Conservation (phyloP, 345 rosid genomes). For the Nasturtium officinale region DNA sequence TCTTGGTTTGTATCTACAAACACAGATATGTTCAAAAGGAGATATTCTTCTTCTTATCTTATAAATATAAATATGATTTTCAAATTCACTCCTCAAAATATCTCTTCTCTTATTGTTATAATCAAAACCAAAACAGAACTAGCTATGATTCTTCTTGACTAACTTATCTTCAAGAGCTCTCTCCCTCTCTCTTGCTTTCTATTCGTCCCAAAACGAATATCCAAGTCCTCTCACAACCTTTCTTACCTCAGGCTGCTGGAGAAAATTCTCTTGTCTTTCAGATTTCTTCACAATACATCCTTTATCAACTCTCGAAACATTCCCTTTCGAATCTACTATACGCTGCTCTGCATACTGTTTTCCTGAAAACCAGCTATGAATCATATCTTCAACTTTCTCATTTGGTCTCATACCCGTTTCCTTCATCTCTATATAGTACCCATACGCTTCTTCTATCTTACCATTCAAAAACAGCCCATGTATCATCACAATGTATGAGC, state of each 20-base stretch:
- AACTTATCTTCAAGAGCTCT: not conserved
- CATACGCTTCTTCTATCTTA: constrained; percentile 71
- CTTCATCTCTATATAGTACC: constrained; percentile 80
- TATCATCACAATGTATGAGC: constrained; percentile 77
- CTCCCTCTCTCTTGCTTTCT: constrained; percentile 22
- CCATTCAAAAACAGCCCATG: constrained; percentile 91
- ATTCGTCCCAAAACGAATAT: constrained; percentile 64
- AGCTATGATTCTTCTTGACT: not conserved
- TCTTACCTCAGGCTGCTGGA: constrained; percentile 64
- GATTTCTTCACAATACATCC: constrained; percentile 39
- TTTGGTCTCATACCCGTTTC: constrained; percentile 64
- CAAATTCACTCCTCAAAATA: not conserved
- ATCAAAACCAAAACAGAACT: not conserved
- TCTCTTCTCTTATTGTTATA: not conserved
- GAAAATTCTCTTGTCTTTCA: constrained; percentile 49
- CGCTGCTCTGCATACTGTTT: constrained; percentile 54
- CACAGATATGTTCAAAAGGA: constrained; percentile 21
- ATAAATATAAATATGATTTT: constrained; percentile 3
- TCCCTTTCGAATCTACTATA: constrained; percentile 34
- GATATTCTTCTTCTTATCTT: constrained; percentile 13
- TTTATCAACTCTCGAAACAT: constrained; percentile 32
- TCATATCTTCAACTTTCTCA: constrained; percentile 68
- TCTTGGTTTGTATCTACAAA: constrained; percentile 38
- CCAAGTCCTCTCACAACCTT: constrained; percentile 69
- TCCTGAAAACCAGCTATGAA: constrained; percentile 66